Conservation (phyloP, 345 rosid genomes). For the Kernera saxatilis region DNA sequence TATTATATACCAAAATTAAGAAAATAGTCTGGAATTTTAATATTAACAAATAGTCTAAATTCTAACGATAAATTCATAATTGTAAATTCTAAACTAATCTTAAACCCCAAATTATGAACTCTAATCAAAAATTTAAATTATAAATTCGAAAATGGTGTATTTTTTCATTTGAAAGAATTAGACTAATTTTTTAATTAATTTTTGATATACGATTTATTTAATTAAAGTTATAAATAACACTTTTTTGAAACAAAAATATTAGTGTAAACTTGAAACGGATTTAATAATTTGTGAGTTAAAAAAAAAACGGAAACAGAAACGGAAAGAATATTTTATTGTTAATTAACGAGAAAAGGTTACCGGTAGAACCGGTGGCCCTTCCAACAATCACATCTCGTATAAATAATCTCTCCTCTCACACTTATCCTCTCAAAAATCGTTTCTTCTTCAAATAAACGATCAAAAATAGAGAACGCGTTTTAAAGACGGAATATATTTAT, state of each 20-base stretch:
- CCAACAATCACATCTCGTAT: constrained; percentile 15
- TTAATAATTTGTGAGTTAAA: neutral
- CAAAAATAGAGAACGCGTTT: neutral
- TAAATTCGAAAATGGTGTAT: neutral
- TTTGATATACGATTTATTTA: no score
- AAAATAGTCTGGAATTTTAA: neutral
- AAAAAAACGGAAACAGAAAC: neutral
- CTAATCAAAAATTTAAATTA: no score
- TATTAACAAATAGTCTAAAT: neutral
- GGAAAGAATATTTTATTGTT: neutral
- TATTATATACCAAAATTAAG: neutral
- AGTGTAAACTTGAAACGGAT: neutral
- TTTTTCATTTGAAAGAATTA: neutral
- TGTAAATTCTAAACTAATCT: no score
- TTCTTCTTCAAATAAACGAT: neutral
- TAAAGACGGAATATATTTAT: no score
- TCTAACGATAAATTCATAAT: neutral
- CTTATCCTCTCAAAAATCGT: constrained; percentile 21
- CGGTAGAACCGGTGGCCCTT: constrained; percentile 28
- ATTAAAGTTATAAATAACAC: no score
- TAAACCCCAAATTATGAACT: neutral
- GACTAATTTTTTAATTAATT: no score
- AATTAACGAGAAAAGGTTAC: constrained; percentile 20
- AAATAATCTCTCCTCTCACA: constrained; percentile 11
- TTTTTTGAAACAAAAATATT: neutral